Evolutionary conservation across 148 eudicot genomes (phyloP), one percentile per base, ranked within the genome.

Genomic region (Cornus controversa): DNA sequence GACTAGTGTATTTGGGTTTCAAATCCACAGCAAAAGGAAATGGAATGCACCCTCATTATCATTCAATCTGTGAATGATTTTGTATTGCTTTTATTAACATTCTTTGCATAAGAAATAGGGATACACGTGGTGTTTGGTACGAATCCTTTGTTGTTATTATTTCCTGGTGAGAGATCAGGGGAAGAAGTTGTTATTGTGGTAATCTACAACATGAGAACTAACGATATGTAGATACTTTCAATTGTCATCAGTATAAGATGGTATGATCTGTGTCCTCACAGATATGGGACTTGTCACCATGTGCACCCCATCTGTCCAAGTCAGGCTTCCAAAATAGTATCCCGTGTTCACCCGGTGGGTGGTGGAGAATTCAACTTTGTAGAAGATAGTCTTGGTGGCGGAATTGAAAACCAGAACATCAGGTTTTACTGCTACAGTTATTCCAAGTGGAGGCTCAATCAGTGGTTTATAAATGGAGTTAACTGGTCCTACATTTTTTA

Each of bases 301-400:
- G 42, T 75, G 82, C 23, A 66, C 66, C 15, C 79, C 85, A 66
- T 79, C 72, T 15, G 64, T 70, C 82, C 85, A 82, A 27, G 66
- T 79, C 6, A 70, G 22, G 79, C 85, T 75, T 22, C 82, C 85
- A 37, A 79, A 79, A 54, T 36, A 54, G 22, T 79, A 82, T 8
- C 57, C 74, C 7, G 66, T 76, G 65, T 24, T 79, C 24, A 23
- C n/a, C 28, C 60, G 70, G 42, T 73, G 72, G 57, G 18, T 64
- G 13, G 79, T 2, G 6, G 34, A 72, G 20, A 75, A 58, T n/a
- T 54, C 76, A 47, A 83, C 60, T 14, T 8, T 60, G 68, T 75
- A 79, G 54, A 69, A 69, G 23, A 67, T 40, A 10, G 57, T 79
- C 69, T 42, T 83, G 22, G 66, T 40, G 8, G 25, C 42, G 53